These are phyloP conservation scores for Trichoderma citrinoviride DNA, from an alignment of 2,329 filamentous ascomycete species.

Conservation along the genomic window DNA sequence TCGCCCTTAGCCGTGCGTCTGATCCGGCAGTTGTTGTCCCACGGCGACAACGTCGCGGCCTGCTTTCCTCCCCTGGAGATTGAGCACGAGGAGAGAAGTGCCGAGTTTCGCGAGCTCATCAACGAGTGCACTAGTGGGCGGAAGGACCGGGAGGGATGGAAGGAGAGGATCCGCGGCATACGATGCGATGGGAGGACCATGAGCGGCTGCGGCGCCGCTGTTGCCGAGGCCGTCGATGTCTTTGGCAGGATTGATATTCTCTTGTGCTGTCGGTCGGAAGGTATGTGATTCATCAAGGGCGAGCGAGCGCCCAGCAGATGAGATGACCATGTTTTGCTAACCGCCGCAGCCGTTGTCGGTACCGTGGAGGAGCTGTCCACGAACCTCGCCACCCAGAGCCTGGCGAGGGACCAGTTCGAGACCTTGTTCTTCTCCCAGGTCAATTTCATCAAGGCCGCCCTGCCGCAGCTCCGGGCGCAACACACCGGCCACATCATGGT, in stretches of 20 bases:
- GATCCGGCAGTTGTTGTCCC: slow-evolving; percentile 76
- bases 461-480: slow-evolving; percentile 76
- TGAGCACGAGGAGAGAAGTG: slow-evolving; percentile 70
- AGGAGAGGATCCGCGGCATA: slow-evolving; percentile 68
- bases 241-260: slow-evolving; percentile 90
- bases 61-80: slow-evolving; percentile 78
- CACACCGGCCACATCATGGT: slow-evolving; percentile 87
- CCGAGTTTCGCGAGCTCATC: slow-evolving; percentile 77
- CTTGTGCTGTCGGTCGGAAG: slow-evolving; percentile 84
- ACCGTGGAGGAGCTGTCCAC: slow-evolving; percentile 87
- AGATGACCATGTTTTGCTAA: neutral
- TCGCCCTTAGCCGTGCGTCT: slow-evolving; percentile 82
- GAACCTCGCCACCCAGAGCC: slow-evolving; percentile 66
- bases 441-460: slow-evolving; percentile 86
- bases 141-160: slow-evolving; percentile 73
- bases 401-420: slow-evolving; percentile 90
- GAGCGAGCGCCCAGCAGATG: neutral
- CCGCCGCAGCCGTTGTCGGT: slow-evolving; percentile 69
- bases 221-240: slow-evolving; percentile 79
- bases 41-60: slow-evolving; percentile 87
- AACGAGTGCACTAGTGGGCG: slow-evolving; percentile 62
- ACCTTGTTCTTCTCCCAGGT: slow-evolving; percentile 92
- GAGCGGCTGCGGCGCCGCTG: slow-evolving; percentile 75
- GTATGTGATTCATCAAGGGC: slow-evolving; percentile 42
- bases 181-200: slow-evolving; percentile 61